Conservation (phyloP, 176 grass and related monocot species). For the Metroxylon sagu region DNA sequence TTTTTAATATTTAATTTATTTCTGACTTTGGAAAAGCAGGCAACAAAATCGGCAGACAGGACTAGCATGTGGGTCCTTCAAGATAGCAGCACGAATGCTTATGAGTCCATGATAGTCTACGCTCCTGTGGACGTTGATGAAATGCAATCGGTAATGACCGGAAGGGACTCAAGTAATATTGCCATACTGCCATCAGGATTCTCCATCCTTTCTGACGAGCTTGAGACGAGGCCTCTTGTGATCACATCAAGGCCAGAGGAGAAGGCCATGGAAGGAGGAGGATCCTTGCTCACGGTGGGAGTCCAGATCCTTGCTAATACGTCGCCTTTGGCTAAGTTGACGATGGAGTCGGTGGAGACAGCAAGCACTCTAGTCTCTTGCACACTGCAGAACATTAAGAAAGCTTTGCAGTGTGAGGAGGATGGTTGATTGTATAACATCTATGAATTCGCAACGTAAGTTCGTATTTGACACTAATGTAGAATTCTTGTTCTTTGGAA, state of each 20-base stretch:
- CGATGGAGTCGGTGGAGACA: slow-evolving; percentile 24
- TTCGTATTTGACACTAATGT: too few relatives aligned
- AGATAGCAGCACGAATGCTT: slow-evolving; percentile 55
- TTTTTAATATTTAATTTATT: background rate
- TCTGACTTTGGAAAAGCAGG: slow-evolving; percentile 16
- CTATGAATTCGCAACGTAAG: too few relatives aligned
- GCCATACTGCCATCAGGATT: slow-evolving; percentile 60
- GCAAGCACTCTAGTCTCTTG: slow-evolving; percentile 30
- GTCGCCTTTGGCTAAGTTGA: slow-evolving; percentile 20
- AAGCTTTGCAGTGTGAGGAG: slow-evolving; percentile 41
- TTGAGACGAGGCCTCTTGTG: slow-evolving; percentile 38
- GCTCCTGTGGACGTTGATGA: slow-evolving; percentile 33
- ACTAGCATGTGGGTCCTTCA: slow-evolving; percentile 48
- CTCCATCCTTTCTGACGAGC: slow-evolving; percentile 50
- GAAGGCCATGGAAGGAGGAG: slow-evolving; percentile 9
- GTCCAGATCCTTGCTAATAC: slow-evolving; percentile 47
- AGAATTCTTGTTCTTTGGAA: too few relatives aligned
- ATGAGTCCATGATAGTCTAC: slow-evolving; percentile 47
- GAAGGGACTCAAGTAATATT: slow-evolving; percentile 50
- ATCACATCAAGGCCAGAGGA: slow-evolving; percentile 37
- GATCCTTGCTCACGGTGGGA: slow-evolving; percentile 52
- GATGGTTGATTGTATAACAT: slow-evolving; percentile 10
- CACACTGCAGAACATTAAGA: slow-evolving; percentile 56
- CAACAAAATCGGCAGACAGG: slow-evolving; percentile 19
- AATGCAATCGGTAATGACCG: slow-evolving; percentile 40